Conservation (phyloP, 2,329 filamentous ascomycete species). For the Escovopsis weberi region DNA sequence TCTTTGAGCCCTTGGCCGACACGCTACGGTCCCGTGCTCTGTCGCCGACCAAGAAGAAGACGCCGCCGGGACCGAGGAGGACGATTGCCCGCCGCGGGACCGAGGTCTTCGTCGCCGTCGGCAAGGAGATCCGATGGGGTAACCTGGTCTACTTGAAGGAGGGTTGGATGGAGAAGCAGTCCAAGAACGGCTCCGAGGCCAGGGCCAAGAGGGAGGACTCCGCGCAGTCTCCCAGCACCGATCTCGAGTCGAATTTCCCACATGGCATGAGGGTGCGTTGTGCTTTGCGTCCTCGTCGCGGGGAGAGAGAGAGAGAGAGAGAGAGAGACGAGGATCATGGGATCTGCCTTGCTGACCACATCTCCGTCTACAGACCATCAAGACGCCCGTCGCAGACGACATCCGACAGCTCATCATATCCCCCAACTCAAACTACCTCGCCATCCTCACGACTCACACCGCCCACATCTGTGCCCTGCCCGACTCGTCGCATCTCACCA, state of each 20-base stretch:
- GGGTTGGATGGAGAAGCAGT: conserved; percentile 19
- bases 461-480: conserved; percentile 80
- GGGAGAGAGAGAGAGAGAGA: not conserved
- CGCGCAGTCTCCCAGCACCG: conserved; percentile 20
- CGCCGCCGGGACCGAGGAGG: conserved; percentile 35
- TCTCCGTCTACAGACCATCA: conserved; percentile 44
- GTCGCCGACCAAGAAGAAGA: conserved; percentile 30
- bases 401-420: conserved; percentile 80
- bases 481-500: conserved; percentile 60
- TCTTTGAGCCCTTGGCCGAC: conserved; percentile 47
- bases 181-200: conserved; percentile 16
- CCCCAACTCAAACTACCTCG: conserved; percentile 66
- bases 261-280: conserved; percentile 20
- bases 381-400: conserved; percentile 61
- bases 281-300: not conserved
- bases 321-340: not conserved
- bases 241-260: conserved; percentile 13
- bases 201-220: conserved; percentile 36
- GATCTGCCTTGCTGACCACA: not conserved
- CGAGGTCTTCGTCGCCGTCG: conserved; percentile 78
- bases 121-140: conserved; percentile 84
- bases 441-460: conserved; percentile 75
- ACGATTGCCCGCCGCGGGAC: conserved; percentile 71
- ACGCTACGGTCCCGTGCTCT: conserved; percentile 23
- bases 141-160: conserved; percentile 72